A percentile compares a stretch with the other conserved stretches of the same genome.
phyloP scores from a whole-genome alignment of 1,139 yeast genomes.

The Pneumocystis jirovecii region DNA sequence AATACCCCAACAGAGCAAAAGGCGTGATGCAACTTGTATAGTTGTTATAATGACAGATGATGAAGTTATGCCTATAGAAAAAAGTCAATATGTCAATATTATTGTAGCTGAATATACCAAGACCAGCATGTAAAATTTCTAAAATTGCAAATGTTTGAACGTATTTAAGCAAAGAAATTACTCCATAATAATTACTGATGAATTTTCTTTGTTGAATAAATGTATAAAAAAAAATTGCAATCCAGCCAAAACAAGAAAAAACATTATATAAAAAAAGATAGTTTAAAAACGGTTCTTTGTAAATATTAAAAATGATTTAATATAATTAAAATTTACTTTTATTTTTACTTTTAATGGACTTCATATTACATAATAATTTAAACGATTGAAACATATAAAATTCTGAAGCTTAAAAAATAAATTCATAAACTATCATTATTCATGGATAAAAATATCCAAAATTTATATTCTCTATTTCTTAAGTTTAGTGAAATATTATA shows the following conservation, averaged over 20 bases:
- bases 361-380: background rate
- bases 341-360: background rate
- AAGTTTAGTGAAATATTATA: background rate
- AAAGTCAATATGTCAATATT: background rate
- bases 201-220: slow-evolving; percentile 30
- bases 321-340: background rate
- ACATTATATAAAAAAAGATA: slow-evolving; percentile 43
- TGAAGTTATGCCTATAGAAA: slow-evolving; percentile 38
- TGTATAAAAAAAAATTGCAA: slow-evolving; percentile 33
- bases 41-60: slow-evolving; percentile 73
- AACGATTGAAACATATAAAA: background rate
- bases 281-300: background rate
- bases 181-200: slow-evolving; percentile 38
- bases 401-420: background rate
- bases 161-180: slow-evolving; percentile 44
- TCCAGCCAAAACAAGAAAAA: slow-evolving; percentile 57
- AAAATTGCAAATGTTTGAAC: slow-evolving; percentile 75
- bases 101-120: slow-evolving; percentile 29
- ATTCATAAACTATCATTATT: background rate
- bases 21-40: slow-evolving; percentile 75
- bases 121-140: slow-evolving; percentile 63
- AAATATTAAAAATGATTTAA: background rate
- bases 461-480: background rate
- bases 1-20: slow-evolving; percentile 72
- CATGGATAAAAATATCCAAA: background rate